phyloP scores from a whole-genome alignment of 371 early-diverging fungal species.

The Mortierella sp. region DNA sequence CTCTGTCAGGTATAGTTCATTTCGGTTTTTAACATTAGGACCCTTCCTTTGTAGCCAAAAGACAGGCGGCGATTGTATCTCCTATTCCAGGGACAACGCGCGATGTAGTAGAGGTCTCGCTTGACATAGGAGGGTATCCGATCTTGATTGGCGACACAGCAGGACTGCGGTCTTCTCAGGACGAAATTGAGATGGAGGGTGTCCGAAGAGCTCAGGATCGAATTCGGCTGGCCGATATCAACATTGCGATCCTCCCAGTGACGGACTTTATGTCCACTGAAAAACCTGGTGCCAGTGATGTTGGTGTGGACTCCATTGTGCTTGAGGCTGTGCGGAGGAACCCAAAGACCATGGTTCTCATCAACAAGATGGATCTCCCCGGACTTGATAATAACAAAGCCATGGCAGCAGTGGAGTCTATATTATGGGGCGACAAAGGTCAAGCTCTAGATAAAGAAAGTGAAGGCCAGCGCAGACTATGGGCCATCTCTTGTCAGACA shows the following conservation, averaged over 20 bases:
- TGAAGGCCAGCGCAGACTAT: slow-evolving; percentile 30
- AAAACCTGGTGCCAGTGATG: slow-evolving; percentile 7
- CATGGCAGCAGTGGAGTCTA: slow-evolving; percentile 23
- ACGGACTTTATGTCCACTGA: slow-evolving; percentile 37
- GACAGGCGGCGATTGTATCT: slow-evolving; percentile 88
- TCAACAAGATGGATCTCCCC: slow-evolving; percentile 77
- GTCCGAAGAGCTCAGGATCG: slow-evolving; percentile 72
- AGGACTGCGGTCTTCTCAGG: slow-evolving; percentile 76
- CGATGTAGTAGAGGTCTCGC: slow-evolving; percentile 81
- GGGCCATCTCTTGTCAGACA: slow-evolving; percentile 76
- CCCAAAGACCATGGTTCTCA: slow-evolving; percentile 71
- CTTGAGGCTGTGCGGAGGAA: slow-evolving; percentile 61
- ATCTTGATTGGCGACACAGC: slow-evolving; percentile 85
- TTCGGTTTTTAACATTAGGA: not conserved
- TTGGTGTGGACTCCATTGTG: slow-evolving; percentile 62
- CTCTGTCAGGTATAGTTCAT: too few species aligned
- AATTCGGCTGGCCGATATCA: slow-evolving; percentile 42
- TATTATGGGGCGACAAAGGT: not conserved
- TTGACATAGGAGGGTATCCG: slow-evolving; percentile 85
- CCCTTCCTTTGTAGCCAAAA: slow-evolving; percentile 63
- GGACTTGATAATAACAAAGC: slow-evolving; percentile 18
- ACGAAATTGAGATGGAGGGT: slow-evolving; percentile 83
- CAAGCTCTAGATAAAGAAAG: not conserved
- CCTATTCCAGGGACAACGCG: slow-evolving; percentile 87
- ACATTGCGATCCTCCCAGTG: slow-evolving; percentile 47